A percentile compares a stretch with the other conserved stretches of the same genome.
Evolutionary conservation across 2,329 filamentous ascomycete species (phyloP).

Genomic region (Lachnellula occidentalis): DNA sequence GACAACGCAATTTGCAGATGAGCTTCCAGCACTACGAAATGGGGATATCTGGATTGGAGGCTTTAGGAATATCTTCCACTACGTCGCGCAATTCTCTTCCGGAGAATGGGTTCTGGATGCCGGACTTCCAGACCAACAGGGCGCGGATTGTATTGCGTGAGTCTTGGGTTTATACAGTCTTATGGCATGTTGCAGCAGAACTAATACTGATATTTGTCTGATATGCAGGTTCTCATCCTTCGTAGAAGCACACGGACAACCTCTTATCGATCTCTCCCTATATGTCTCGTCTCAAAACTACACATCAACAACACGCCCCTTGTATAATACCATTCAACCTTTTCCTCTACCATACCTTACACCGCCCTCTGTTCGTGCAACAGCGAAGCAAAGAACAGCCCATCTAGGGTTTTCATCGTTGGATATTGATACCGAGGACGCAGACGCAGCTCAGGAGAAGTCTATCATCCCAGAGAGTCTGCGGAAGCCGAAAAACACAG

Average conservation of each 20-base stretch:
- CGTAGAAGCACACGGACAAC: slow-evolving; percentile 66
- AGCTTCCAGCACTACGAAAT: slow-evolving; percentile 52
- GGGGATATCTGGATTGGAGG: slow-evolving; percentile 47
- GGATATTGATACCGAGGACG: slow-evolving; percentile 51
- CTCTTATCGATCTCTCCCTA: slow-evolving; percentile 78
- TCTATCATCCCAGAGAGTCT: slow-evolving; percentile 31
- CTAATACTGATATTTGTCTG: slow-evolving; percentile 8
- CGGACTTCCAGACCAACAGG: slow-evolving; percentile 36
- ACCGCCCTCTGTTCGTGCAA: slow-evolving; percentile 65
- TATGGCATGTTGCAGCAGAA: not conserved
- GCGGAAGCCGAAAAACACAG: slow-evolving; percentile 36
- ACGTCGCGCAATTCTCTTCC: slow-evolving; percentile 38
- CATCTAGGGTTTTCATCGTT: slow-evolving; percentile 64
- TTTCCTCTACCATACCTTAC: slow-evolving; percentile 88
- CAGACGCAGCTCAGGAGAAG: slow-evolving; percentile 27
- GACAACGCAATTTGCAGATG: slow-evolving; percentile 35
- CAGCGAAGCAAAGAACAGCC: slow-evolving; percentile 64
- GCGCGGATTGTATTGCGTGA: slow-evolving; percentile 46
- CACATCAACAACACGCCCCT: slow-evolving; percentile 66
- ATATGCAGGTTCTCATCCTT: slow-evolving; percentile 55
- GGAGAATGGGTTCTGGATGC: slow-evolving; percentile 44
- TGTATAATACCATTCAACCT: slow-evolving; percentile 72
- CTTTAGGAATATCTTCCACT: slow-evolving; percentile 48
- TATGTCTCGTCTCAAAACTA: slow-evolving; percentile 92
- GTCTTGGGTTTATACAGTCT: slow-evolving; percentile 13